These are phyloP conservation scores for Candida glucosophila DNA, from an alignment of 1,139 yeast species.

Conservation along the genomic window DNA sequence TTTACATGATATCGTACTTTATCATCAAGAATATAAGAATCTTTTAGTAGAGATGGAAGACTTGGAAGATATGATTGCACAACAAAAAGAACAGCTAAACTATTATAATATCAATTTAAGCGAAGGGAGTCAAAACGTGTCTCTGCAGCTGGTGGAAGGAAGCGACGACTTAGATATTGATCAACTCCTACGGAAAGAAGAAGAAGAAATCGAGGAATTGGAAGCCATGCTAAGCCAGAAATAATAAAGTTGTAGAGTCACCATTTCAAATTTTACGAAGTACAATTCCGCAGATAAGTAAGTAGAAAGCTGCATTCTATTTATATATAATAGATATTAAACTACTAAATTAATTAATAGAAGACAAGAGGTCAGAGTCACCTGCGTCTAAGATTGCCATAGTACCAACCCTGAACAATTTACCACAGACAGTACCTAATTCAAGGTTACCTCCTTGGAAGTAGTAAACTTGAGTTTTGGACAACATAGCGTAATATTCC, in stretches of 20 bases:
- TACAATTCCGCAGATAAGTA: background rate
- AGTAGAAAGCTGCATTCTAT: slow-evolving; percentile 5
- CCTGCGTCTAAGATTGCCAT: slow-evolving; percentile 96
- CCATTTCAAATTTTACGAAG: background rate
- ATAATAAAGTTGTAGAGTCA: slow-evolving; percentile 6
- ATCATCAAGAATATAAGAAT: slow-evolving; percentile 14
- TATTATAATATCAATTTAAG: slow-evolving; percentile 18
- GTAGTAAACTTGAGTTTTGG: slow-evolving; percentile 97
- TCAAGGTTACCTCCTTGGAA: slow-evolving; percentile 99
- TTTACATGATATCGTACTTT: slow-evolving; percentile 11
- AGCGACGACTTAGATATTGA: slow-evolving; percentile 19
- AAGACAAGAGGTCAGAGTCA: slow-evolving; percentile 95
- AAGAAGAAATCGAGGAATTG: slow-evolving; percentile 22
- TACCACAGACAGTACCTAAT: slow-evolving; percentile 99
- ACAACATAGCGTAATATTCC: slow-evolving; percentile 99
- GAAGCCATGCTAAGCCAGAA: slow-evolving; percentile 21
- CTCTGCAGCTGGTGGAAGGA: slow-evolving; percentile 5
- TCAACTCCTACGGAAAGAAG: slow-evolving; percentile 24
- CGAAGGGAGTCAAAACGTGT: slow-evolving; percentile 12
- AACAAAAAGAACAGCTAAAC: slow-evolving; percentile 20
- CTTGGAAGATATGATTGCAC: slow-evolving; percentile 19
- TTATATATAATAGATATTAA: slow-evolving; percentile 7
- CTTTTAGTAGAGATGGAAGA: slow-evolving; percentile 18
- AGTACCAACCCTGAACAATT: slow-evolving; percentile 99
- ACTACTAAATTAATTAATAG: slow-evolving; percentile 16